phyloP scores from a whole-genome alignment of 805 yeast genomes.

The Jamesozyma hellenica region DNA sequence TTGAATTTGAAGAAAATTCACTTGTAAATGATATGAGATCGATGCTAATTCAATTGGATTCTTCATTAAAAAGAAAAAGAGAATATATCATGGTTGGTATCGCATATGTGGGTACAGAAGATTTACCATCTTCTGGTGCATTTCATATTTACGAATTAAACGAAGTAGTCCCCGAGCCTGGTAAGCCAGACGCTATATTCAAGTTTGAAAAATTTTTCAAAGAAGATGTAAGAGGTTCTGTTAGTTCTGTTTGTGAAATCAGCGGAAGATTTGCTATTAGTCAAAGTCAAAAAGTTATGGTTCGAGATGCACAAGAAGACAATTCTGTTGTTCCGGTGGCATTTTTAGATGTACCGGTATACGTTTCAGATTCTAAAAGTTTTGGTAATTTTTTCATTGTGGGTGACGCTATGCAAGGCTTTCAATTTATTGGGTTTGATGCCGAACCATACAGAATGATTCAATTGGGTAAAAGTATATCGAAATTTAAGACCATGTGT shows the following conservation, averaged over 20 bases:
- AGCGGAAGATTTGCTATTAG: conserved; percentile 75
- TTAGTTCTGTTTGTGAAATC: conserved; percentile 62
- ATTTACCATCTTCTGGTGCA: conserved; percentile 67
- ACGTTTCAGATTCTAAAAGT: conserved; percentile 67
- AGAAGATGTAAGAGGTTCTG: conserved; percentile 78
- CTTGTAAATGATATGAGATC: conserved; percentile 34
- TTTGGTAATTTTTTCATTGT: conserved; percentile 72
- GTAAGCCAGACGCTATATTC: conserved; percentile 70
- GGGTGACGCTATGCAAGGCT: conserved; percentile 65
- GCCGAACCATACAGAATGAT: conserved; percentile 90
- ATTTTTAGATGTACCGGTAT: conserved; percentile 76
- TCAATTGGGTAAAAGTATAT: conserved; percentile 62
- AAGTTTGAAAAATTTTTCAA: conserved; percentile 62
- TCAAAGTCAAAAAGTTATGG: conserved; percentile 73
- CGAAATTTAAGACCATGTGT: conserved; percentile 45
- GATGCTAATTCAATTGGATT: conserved; percentile 30
- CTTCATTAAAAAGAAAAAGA: conserved; percentile 36
- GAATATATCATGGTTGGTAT: conserved; percentile 75
- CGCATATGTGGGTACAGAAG: conserved; percentile 67
- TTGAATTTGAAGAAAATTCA: conserved; percentile 60
- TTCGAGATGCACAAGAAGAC: conserved; percentile 78
- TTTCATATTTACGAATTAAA: conserved; percentile 66
- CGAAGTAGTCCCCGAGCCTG: conserved; percentile 83
- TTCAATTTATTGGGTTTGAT: conserved; percentile 80
- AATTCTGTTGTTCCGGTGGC: conserved; percentile 88